Evolutionary conservation across 1,284 basidiomycete genomes (phyloP), one percentile per base, ranked within the genome.

Genomic region (Kalmanozyma brasiliensis): DNA sequence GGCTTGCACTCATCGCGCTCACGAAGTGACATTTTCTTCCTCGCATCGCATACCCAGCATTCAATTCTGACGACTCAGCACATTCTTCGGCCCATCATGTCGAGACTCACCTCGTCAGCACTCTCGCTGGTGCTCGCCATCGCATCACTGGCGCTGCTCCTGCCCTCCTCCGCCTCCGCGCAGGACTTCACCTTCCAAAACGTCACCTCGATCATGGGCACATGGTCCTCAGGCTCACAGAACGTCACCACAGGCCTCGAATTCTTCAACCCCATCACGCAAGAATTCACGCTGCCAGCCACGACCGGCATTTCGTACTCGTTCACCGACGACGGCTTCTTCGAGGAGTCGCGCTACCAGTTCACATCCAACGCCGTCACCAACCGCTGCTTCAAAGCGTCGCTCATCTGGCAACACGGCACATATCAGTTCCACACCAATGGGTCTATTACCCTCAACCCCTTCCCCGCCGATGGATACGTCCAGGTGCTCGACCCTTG

Each of bases 361-460:
- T 81, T 77, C 53, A 55, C 60, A 14, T 67, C 76, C 17, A 78
- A 79, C 49, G 47, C 73, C 16, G 52, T 51, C 16, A 61, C 53
- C n/a, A 76, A 74, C 20, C 52, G 66, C 11, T 81, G 79, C 56
- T 79, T 80, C 58, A 74, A 69, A 13, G 78, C 74, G 3, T 67
- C 76, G 10, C 57, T 81, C 26, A 72, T 78, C 33, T 81, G 79
- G 79, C 78, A 80, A 32, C 79, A 81, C 42, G 79, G 79, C 29
- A 79, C 65, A 8, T 81, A 79, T 42, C 37, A 49, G 5, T 46
- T 73, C 48, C 72, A 78, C 55, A n/a, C 55, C n/a, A 78, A 78
- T 55, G 72, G 72, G 14, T 69, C 66, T 9, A 46, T 80, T 44
- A 66, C 64, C 7, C 60, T 81, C 34, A 42, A 4, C 1, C 75